phyloP scores from a whole-genome alignment of 31 red algal genomes.

The Odonthalia washingtoniensis region DNA sequence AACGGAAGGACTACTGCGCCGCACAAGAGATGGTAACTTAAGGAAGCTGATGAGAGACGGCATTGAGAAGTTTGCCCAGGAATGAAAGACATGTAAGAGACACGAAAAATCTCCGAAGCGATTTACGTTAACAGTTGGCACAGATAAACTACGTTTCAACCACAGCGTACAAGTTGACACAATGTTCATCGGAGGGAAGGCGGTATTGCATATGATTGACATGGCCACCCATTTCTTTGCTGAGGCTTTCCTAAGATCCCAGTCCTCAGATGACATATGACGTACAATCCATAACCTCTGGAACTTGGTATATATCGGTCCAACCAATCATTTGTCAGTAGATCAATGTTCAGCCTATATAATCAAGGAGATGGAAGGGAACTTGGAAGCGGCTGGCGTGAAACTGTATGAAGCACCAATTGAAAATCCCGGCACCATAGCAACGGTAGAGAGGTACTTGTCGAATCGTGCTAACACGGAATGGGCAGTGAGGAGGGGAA shows the following conservation, averaged over 20 bases:
- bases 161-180: not conserved
- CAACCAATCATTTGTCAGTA: conserved; percentile 11
- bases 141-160: not conserved
- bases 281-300: not conserved
- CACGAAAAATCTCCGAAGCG: not conserved
- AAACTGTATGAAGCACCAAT: not conserved
- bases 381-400: not conserved
- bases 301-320: conserved; percentile 27
- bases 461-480: no score
- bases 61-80: not conserved
- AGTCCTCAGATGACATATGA: not conserved
- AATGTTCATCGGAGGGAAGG: not conserved
- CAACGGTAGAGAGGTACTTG: conserved; percentile 29
- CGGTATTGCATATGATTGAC: no score
- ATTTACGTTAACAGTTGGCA: not conserved
- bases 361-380: not conserved
- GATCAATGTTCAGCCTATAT: conserved; percentile 33
- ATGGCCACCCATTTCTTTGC: not conserved
- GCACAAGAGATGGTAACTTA: conserved; percentile 24
- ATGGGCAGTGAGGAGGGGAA: no score
- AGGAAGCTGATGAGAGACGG: not conserved
- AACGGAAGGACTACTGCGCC: conserved; percentile 24
- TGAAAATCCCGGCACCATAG: conserved; percentile 28
- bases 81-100: not conserved
- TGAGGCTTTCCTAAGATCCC: not conserved